phyloP scores from a whole-genome alignment of 495 filamentous ascomycete genomes.

The Penicilliopsis zonata region DNA sequence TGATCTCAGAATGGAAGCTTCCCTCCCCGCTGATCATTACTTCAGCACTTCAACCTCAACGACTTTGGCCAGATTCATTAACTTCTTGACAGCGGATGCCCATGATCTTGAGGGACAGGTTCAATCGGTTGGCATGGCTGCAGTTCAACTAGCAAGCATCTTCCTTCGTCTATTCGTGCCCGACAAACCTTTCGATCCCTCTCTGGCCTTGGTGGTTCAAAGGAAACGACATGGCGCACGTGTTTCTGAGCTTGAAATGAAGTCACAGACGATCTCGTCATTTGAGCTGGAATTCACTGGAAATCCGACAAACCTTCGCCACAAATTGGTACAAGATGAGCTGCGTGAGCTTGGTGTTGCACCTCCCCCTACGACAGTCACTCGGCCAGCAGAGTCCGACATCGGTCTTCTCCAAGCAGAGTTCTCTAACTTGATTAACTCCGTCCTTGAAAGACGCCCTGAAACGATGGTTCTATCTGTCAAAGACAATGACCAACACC shows the following conservation, averaged over 20 bases:
- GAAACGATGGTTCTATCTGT: slow-evolving; percentile 21
- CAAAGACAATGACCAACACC: slow-evolving; percentile 7
- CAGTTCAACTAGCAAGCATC: slow-evolving; percentile 28
- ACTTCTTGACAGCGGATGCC: slow-evolving; percentile 9
- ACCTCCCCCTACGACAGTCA: slow-evolving; percentile 52
- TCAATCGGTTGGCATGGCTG: slow-evolving; percentile 16
- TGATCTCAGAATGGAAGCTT: slow-evolving; percentile 10
- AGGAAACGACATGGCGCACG: slow-evolving; percentile 50
- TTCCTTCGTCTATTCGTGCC: slow-evolving; percentile 72
- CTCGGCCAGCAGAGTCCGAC: slow-evolving; percentile 54
- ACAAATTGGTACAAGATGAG: slow-evolving; percentile 45
- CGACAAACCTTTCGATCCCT: slow-evolving; percentile 76
- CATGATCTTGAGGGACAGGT: slow-evolving; percentile 6
- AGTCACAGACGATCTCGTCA: slow-evolving; percentile 45
- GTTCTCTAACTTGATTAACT: slow-evolving; percentile 61
- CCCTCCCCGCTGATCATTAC: slow-evolving; percentile 19
- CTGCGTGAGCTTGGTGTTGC: slow-evolving; percentile 49
- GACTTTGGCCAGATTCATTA: slow-evolving; percentile 21
- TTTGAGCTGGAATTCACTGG: slow-evolving; percentile 63
- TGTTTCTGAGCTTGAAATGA: slow-evolving; percentile 36
- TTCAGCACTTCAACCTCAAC: slow-evolving; percentile 19
- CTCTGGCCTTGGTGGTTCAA: slow-evolving; percentile 61
- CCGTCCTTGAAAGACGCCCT: slow-evolving; percentile 45
- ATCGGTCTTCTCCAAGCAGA: slow-evolving; percentile 68
- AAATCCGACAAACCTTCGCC: slow-evolving; percentile 48